These are phyloP conservation scores for Pichia sp. DNA, from an alignment of 1,139 yeast genomes.

Conservation along the genomic window DNA sequence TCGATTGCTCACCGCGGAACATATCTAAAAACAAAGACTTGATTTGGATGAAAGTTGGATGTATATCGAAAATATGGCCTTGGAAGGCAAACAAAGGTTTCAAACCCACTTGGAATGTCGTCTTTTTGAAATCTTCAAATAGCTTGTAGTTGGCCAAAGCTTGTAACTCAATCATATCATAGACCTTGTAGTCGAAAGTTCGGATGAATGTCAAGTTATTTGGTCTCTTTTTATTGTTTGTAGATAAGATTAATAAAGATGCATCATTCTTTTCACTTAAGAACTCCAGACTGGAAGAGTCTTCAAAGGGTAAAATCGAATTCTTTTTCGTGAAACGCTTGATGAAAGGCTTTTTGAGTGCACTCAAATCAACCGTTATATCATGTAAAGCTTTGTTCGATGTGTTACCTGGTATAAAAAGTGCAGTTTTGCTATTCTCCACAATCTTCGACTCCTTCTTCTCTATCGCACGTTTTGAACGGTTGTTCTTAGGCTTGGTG, in stretches of 20 bases:
- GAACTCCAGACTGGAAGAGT: slow-evolving; percentile 79
- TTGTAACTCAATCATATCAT: slow-evolving; percentile 90
- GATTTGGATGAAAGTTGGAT: slow-evolving; percentile 79
- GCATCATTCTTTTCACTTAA: slow-evolving; percentile 92
- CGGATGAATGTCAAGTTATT: slow-evolving; percentile 84
- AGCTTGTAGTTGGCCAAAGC: slow-evolving; percentile 67
- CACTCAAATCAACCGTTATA: slow-evolving; percentile 83
- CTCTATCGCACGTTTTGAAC: slow-evolving; percentile 91
- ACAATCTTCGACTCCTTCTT: slow-evolving; percentile 82
- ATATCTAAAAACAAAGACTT: slow-evolving; percentile 89
- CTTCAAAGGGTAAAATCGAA: slow-evolving; percentile 90
- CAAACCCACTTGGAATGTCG: slow-evolving; percentile 81
- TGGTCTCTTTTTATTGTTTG: slow-evolving; percentile 88
- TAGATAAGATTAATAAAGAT: slow-evolving; percentile 76
- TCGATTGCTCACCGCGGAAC: slow-evolving; percentile 81
- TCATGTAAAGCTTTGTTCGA: slow-evolving; percentile 79
- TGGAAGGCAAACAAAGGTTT: slow-evolving; percentile 94
- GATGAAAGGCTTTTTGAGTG: slow-evolving; percentile 86
- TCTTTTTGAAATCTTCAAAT: slow-evolving; percentile 72
- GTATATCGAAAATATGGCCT: slow-evolving; percentile 86
- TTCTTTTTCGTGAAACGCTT: slow-evolving; percentile 86
- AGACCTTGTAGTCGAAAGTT: slow-evolving; percentile 83
- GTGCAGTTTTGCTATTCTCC: slow-evolving; percentile 85
- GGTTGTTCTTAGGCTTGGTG: slow-evolving; percentile 86
- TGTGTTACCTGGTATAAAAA: slow-evolving; percentile 87